Base-by-base conservation (phyloP, 2,329 filamentous ascomycete species). In the Ascochyta viciae-villosae region DNA sequence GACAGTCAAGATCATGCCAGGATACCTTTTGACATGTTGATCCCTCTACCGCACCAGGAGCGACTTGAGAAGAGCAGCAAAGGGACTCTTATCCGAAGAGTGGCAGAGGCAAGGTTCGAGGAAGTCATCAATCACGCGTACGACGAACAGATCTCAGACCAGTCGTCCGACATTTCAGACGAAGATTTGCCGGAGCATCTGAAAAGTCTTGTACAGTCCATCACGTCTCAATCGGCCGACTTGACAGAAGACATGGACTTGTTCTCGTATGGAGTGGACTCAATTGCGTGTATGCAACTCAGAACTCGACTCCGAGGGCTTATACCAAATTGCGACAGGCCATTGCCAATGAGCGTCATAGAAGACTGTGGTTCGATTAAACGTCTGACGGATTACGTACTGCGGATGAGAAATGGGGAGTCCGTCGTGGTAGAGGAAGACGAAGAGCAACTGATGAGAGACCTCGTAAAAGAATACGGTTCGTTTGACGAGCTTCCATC, bases 31-130 rank as follows among this genome's bases (percentile, higher is more conserved):
- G 67, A 77, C 2, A 86, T 85, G 81, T 58, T 88, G 13, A 60
- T 85, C 0, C 74, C 82, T 0, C 72, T 86, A 38, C 65, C 75
- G 0, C 56, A 74, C 7, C 58, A 66, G 8, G 62, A 67, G 0
- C 65, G 70, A 13, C 72, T 87, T 0, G 78, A 82, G 53, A 88
- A 86, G 69, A 88, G 83, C 57, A 88, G 84, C 59, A 89, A 89
- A 68, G 86, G 86, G 0, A 87, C 85, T 0, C 74, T 86, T 1
- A 71, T 89, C 15, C 76, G 86, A 23, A 74, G 72, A 12, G 76
- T 77, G 42, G 84, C 82, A 0, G 83, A 87, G 54, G 75, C 80
- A 39, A 73, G 73, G 7, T 88, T 83, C 61, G 66, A 71, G 1
- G 52, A 73, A 0, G 56, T 75, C 1, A 87, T 88, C 22, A 73